Conservation (phyloP, 495 filamentous ascomycete genomes). For the Lepidopterella palustris region DNA sequence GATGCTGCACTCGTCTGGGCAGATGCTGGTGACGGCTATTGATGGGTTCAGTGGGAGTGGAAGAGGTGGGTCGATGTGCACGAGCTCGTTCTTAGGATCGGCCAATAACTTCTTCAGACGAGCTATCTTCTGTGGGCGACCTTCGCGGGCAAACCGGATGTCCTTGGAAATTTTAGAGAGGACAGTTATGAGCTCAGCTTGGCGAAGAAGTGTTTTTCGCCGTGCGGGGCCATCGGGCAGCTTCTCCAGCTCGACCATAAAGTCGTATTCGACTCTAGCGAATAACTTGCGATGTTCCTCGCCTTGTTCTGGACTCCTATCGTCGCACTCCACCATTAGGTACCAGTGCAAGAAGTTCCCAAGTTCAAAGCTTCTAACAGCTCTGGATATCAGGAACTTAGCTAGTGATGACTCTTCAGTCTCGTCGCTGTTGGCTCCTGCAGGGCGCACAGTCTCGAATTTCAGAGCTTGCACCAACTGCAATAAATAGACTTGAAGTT, state of each 20-base stretch:
- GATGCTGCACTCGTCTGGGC: constrained; percentile 78
- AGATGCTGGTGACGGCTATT: constrained; percentile 67
- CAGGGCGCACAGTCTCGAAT: constrained; percentile 69
- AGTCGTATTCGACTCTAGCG: constrained; percentile 86
- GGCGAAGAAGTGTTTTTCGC: constrained; percentile 68
- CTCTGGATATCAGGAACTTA: constrained; percentile 78
- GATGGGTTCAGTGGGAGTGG: constrained; percentile 86
- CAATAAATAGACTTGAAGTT: constrained; percentile 84
- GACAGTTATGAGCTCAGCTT: constrained; percentile 83
- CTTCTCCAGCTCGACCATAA: constrained; percentile 74
- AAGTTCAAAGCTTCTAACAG: constrained; percentile 76
- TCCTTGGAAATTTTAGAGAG: constrained; percentile 87
- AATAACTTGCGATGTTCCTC: constrained; percentile 75
- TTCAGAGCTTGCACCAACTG: constrained; percentile 96
- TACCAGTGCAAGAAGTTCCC: constrained; percentile 98
- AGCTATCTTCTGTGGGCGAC: constrained; percentile 70
- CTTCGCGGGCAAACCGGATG: constrained; percentile 73
- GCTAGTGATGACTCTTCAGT: constrained; percentile 80
- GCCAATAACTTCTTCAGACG: constrained; percentile 72
- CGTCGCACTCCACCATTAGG: constrained; percentile 93
- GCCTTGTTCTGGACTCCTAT: constrained; percentile 63
- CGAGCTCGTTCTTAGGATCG: constrained; percentile 83
- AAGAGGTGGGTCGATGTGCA: constrained; percentile 75
- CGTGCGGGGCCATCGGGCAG: constrained; percentile 58
- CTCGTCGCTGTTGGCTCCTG: constrained; percentile 51